Evolutionary conservation across 2,329 filamentous ascomycete species (phyloP), one percentile per base, ranked within the genome.

Genomic region (Mollisiaceae sp.): DNA sequence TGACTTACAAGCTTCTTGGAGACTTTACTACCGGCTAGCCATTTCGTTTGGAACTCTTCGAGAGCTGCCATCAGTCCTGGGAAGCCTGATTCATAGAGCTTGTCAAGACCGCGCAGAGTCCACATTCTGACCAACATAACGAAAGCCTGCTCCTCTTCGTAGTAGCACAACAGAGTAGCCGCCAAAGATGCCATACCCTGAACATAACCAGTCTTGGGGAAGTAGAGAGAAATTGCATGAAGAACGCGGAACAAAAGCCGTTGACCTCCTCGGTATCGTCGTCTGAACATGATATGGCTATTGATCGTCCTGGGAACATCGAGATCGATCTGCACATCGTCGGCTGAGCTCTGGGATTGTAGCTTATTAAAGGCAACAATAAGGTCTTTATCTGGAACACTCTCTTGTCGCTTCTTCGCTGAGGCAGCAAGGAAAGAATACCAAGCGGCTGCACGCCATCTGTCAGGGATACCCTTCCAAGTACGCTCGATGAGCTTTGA

Each of bases 381-480:
- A 57, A 98, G 85, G 63, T 91, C 85, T 47, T 89, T 86, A 63
- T 95, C 92, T 0, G 87, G 82, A 3, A 86, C 85, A 59, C 85
- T 87, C 65, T 86, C 83, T 59, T 83, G 79, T 68, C 86, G 83
- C 67, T 84, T 86, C 74, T 86, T 89, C 39, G 93, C 93, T 69
- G 92, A 94, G 9, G 90, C 82, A 8, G 88, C 85, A 35, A 99
- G 85, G 76, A 99, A 99, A 4, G 93, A 93, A 80, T 94, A 94
- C 95, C 95, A 99, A 1, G 94, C 95, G 1, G 92, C 91, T 38
- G 91, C 87, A 60, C 95, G 90, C 95, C 95, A 99, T 68, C 93
- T 89, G 78, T 99, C 95, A 0, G 95, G 95, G 69, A 99, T 97
- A 36, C 95, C 95, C 77, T 99, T 99, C 95, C 95, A 99, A 1